Evolutionary conservation across 768 basidiomycete genomes (phyloP), one percentile per base, ranked within the genome.

Genomic region (Tulasnella sp.): DNA sequence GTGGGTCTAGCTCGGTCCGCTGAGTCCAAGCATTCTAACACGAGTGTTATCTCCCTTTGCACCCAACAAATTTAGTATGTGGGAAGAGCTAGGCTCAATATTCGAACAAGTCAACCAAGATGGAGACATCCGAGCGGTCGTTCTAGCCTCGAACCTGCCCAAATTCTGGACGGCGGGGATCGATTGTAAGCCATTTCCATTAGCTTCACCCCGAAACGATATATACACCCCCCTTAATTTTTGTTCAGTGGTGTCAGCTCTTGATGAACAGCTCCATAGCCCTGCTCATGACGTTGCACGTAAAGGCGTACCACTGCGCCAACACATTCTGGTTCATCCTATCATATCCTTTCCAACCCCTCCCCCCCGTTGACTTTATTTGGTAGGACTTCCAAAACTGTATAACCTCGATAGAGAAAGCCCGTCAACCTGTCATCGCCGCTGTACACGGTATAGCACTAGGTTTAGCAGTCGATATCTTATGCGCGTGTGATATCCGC

Each of bases 151-250:
- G 0, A 72, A 70, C 1, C 65, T 84, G 2, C 79, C 82, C 0
- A 88, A 84, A 66, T 67, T 80, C 3, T 94, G 90, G 66, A 84
- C 84, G 0, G 90, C 87, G 1, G 91, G 92, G 0, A 68, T 94
- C 5, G 91, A 94, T 66, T 66, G 90, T 87, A 61, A 61, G 77
- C 63, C n/a, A 32, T 25, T 11, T 29, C 9, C 25, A 9, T 49
- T 6, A 23, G 35, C 19, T 29, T 48, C 7, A 2, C 21, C 8
- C 25, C 15, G 34, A 23, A 25, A 42, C 57, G 49, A 21, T 36
- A n/a, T 32, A n/a, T 12, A 40, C 25, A 2, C 35, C n/a, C n/a
- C n/a, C n/a, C n/a, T n/a, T n/a, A n/a, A n/a, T n/a, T n/a, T n/a
- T n/a, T n/a, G n/a, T n/a, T 23, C 57, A 46, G 36, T 51, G 34